Conservation (phyloP, 2,329 filamentous ascomycete genomes). For the Xenoacremonium recifei region DNA sequence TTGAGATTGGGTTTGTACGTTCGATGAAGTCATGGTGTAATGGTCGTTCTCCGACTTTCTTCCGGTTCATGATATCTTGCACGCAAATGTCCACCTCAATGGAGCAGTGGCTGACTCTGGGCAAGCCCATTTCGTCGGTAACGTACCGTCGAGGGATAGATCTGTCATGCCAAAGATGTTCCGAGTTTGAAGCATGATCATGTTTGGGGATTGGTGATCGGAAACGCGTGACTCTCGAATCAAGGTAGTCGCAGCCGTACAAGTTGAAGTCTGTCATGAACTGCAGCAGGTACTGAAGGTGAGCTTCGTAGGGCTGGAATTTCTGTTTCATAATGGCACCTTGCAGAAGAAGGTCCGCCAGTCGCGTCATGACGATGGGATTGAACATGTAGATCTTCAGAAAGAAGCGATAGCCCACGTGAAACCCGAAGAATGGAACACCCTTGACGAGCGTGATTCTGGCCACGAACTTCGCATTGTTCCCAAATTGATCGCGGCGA, state of each 20-base stretch:
- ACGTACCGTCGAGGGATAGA: slow-evolving; percentile 55
- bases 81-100: slow-evolving; percentile 89
- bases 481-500: slow-evolving; percentile 69
- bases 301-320: slow-evolving; percentile 92
- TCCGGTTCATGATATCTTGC: slow-evolving; percentile 82
- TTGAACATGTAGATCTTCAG: slow-evolving; percentile 95
- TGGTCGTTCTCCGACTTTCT: slow-evolving; percentile 69
- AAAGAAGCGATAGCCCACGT: slow-evolving; percentile 87
- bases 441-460: slow-evolving; percentile 92
- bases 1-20: slow-evolving; percentile 58
- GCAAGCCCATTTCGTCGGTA: slow-evolving; percentile 61
- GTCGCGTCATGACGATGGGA: slow-evolving; percentile 79
- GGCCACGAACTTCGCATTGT: slow-evolving; percentile 72
- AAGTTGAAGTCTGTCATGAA: slow-evolving; percentile 99
- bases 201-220: slow-evolving; percentile 72
- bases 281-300: slow-evolving; percentile 87
- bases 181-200: slow-evolving; percentile 55
- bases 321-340: slow-evolving; percentile 80
- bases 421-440: slow-evolving; percentile 91
- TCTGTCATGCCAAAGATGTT: slow-evolving; percentile 77
- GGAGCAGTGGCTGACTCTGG: slow-evolving; percentile 81
- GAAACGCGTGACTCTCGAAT: slow-evolving; percentile 69
- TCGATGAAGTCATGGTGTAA: slow-evolving; percentile 90
- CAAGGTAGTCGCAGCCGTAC: slow-evolving; percentile 87
- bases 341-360: slow-evolving; percentile 83